Conservation (phyloP, 2,329 filamentous ascomycete genomes). For the Botryotinia narcissicola region DNA sequence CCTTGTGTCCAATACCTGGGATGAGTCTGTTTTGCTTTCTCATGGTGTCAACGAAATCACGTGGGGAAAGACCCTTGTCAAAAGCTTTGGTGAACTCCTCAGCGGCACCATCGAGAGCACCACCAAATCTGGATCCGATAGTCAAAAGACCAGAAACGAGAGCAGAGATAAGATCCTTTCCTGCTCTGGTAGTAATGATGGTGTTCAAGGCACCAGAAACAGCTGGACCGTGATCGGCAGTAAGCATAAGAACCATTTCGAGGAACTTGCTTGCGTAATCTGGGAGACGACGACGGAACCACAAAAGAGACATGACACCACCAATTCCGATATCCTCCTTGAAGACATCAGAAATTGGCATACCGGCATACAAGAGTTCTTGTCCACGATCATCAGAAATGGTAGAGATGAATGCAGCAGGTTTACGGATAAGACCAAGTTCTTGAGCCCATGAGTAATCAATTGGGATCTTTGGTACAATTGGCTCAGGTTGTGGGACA, state of each 20-base stretch:
- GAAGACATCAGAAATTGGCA: constrained; percentile 99
- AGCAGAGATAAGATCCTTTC: constrained; percentile 96
- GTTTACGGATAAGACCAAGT: constrained; percentile 98
- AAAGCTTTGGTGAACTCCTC: constrained; percentile 98
- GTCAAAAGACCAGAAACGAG: constrained; percentile 96
- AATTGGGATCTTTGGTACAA: constrained; percentile 97
- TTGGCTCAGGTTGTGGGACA: constrained; percentile 80
- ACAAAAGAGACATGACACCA: constrained; percentile 98
- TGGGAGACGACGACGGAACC: constrained; percentile 98
- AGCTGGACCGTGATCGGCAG: constrained; percentile 96
- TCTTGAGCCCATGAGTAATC: constrained; percentile 99
- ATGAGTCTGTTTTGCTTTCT: constrained; percentile 99
- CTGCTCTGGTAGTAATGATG: constrained; percentile 98
- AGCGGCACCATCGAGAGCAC: constrained; percentile 94
- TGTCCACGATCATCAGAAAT: constrained; percentile 99
- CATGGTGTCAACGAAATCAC: constrained; percentile 99
- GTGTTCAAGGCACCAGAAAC: constrained; percentile 99
- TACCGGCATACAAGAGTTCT: constrained; percentile 96
- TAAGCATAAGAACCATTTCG: constrained; percentile 99
- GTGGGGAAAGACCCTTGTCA: constrained; percentile 95
- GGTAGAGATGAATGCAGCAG: constrained; percentile 98
- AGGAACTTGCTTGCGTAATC: constrained; percentile 97
- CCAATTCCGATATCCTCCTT: constrained; percentile 97
- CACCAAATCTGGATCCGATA: constrained; percentile 97
- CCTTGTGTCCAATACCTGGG: constrained; percentile 96